phyloP scores from a whole-genome alignment of 2,329 filamentous ascomycete genomes.

The Scedosporium apiospermum region DNA sequence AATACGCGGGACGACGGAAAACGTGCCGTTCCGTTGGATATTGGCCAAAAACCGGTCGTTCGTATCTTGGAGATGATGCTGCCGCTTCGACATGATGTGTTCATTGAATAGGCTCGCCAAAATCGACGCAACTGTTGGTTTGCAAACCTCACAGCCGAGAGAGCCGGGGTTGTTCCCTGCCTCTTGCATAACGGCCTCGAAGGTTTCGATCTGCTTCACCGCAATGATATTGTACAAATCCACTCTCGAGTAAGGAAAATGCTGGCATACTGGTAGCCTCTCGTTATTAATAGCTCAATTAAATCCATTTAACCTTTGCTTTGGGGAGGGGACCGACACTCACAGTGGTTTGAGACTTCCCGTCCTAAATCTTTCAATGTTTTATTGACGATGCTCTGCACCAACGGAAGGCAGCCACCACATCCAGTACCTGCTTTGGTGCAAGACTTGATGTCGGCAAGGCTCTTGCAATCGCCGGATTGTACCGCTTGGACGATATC shows the following conservation, averaged over 20 bases:
- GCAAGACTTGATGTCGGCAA: slow-evolving; percentile 77
- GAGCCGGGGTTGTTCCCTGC: slow-evolving; percentile 62
- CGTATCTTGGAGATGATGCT: slow-evolving; percentile 75
- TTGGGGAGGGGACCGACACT: neutral
- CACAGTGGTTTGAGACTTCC: slow-evolving; percentile 68
- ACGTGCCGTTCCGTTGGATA: slow-evolving; percentile 86
- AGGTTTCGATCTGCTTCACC: slow-evolving; percentile 65
- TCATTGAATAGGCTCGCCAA: slow-evolving; percentile 75
- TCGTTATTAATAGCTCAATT: neutral
- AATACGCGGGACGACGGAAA: slow-evolving; percentile 77
- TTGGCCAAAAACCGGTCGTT: slow-evolving; percentile 85
- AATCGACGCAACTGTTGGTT: slow-evolving; percentile 73
- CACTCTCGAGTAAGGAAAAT: slow-evolving; percentile 74
- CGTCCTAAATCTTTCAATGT: slow-evolving; percentile 79
- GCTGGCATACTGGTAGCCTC: slow-evolving; percentile 50
- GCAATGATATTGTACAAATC: slow-evolving; percentile 88
- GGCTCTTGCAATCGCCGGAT: slow-evolving; percentile 68
- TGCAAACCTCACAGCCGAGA: slow-evolving; percentile 80
- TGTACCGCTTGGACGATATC: slow-evolving; percentile 66
- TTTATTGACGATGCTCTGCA: slow-evolving; percentile 83
- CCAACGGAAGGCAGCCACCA: slow-evolving; percentile 80
- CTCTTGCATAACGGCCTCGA: slow-evolving; percentile 68
- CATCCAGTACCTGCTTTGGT: slow-evolving; percentile 89
- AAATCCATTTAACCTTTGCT: neutral
- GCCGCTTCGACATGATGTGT: slow-evolving; percentile 63